A percentile compares a stretch with the other conserved stretches of the same genome.
Evolutionary conservation across 805 yeast genomes (phyloP).

Genomic region (Metschnikowia peoriensis): DNA sequence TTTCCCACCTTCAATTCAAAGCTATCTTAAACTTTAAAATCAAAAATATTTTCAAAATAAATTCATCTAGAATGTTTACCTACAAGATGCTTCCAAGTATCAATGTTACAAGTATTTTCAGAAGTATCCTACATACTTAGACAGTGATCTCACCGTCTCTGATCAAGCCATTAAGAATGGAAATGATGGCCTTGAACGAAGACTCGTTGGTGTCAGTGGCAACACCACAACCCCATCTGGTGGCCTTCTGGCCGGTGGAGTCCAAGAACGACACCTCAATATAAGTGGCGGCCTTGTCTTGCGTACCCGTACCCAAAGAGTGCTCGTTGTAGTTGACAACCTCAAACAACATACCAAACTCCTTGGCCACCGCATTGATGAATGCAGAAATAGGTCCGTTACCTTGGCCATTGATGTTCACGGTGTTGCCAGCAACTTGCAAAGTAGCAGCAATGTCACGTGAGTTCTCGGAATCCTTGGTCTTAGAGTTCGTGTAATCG

Average conservation of each 20-base stretch:
- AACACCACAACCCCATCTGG: slow-evolving; percentile 45
- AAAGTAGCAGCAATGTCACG: slow-evolving; percentile 25
- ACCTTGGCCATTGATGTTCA: slow-evolving; percentile 56
- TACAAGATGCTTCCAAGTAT: too few species aligned
- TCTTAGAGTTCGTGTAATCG: slow-evolving; percentile 26
- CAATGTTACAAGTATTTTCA: too few species aligned
- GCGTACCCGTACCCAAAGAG: slow-evolving; percentile 68
- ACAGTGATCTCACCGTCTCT: slow-evolving; percentile 29
- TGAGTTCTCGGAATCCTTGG: slow-evolving; percentile 18
- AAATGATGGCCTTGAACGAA: slow-evolving; percentile 31
- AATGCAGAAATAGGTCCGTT: slow-evolving; percentile 80
- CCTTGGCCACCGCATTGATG: slow-evolving; percentile 57
- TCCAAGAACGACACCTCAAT: slow-evolving; percentile 48
- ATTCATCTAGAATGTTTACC: too few species aligned
- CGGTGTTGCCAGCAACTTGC: slow-evolving; percentile 20
- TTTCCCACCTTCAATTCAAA: too few species aligned
- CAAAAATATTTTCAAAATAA: too few species aligned
- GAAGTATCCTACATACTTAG: slow-evolving; percentile 15
- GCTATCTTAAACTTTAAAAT: too few species aligned
- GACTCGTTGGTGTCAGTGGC: slow-evolving; percentile 44
- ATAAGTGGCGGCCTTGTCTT: slow-evolving; percentile 72
- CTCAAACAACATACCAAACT: slow-evolving; percentile 53
- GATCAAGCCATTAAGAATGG: slow-evolving; percentile 24
- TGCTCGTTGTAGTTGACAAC: slow-evolving; percentile 71
- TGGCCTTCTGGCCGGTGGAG: slow-evolving; percentile 34